phyloP scores from a whole-genome alignment of 768 basidiomycete genomes.

The Solioccasus polychromus region DNA sequence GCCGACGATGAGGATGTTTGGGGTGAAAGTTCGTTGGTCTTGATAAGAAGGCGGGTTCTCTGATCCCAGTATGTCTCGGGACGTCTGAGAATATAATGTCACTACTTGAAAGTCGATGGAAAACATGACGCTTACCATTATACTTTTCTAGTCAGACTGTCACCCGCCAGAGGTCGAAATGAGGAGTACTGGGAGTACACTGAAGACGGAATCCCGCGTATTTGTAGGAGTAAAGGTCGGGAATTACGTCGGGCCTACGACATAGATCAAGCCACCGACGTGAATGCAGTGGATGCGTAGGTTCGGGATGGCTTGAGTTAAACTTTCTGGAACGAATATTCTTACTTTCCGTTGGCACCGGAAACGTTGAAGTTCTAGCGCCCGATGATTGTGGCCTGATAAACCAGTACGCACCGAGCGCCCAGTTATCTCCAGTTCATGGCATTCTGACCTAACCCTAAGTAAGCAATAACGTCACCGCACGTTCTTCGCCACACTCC shows the following conservation, averaged over 20 bases:
- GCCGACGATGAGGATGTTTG: conserved; percentile 37
- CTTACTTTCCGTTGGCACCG: not conserved
- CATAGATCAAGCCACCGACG: not conserved
- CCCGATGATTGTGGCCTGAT: not conserved
- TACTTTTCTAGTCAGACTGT: not conserved
- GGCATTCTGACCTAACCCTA: not conserved
- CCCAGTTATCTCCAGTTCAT: no score
- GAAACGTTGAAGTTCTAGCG: conserved; percentile 5
- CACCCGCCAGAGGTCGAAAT: not conserved
- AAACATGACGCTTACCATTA: conserved; percentile 8
- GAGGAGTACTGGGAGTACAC: not conserved
- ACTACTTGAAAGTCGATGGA: not conserved
- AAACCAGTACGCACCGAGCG: no score
- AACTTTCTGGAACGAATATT: conserved; percentile 1
- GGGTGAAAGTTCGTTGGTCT: conserved; percentile 11
- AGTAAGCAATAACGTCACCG: conserved; percentile 7
- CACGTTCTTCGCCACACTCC: not conserved
- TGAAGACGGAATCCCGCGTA: not conserved
- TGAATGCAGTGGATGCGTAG: not conserved
- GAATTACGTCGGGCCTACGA: not conserved
- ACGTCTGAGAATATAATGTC: conserved; percentile 4
- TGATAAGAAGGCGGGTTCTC: conserved; percentile 8
- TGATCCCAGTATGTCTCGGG: not conserved
- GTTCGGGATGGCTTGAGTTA: no score
- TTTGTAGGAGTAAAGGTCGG: conserved; percentile 10